These are phyloP conservation scores for Daldinia caldariorum DNA, from an alignment of 495 filamentous ascomycete genomes.

Conservation along the genomic window DNA sequence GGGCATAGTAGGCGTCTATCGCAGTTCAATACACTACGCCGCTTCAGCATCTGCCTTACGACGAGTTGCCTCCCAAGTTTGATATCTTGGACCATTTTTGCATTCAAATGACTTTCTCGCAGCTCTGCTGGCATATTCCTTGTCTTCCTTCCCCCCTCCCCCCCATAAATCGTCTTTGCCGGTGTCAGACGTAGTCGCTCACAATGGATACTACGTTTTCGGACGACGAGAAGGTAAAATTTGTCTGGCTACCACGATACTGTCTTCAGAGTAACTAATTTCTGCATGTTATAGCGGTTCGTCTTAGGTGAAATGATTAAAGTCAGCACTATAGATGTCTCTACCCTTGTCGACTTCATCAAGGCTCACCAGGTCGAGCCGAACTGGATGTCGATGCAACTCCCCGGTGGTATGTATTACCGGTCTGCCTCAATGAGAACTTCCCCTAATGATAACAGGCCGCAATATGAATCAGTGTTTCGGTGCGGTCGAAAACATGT, in stretches of 20 bases:
- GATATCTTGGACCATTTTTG: slow-evolving; percentile 41
- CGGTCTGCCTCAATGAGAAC: slow-evolving; percentile 29
- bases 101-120: slow-evolving; percentile 56
- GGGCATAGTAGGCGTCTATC: slow-evolving; percentile 43
- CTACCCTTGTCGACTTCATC: slow-evolving; percentile 57
- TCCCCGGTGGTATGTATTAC: slow-evolving; percentile 56
- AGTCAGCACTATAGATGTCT: slow-evolving; percentile 58
- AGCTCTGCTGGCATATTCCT: slow-evolving; percentile 47
- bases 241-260: slow-evolving; percentile 10
- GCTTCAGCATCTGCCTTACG: slow-evolving; percentile 39
- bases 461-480: slow-evolving; percentile 61
- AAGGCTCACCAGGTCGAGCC: slow-evolving; percentile 55
- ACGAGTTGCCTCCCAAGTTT: slow-evolving; percentile 29
- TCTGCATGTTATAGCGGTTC: slow-evolving; percentile 56
- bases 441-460: slow-evolving; percentile 50
- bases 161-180: slow-evolving; percentile 42
- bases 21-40: slow-evolving; percentile 38
- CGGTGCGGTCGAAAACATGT: slow-evolving; percentile 56
- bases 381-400: slow-evolving; percentile 58
- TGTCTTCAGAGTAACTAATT: slow-evolving; percentile 40
- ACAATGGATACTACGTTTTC: slow-evolving; percentile 60
- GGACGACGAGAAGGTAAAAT: slow-evolving; percentile 59
- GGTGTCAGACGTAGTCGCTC: slow-evolving; percentile 44
- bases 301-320: slow-evolving; percentile 66
- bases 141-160: slow-evolving; percentile 45